Base-by-base conservation (phyloP, 1,139 yeast genomes). In the Geotrichum carabidarum region DNA sequence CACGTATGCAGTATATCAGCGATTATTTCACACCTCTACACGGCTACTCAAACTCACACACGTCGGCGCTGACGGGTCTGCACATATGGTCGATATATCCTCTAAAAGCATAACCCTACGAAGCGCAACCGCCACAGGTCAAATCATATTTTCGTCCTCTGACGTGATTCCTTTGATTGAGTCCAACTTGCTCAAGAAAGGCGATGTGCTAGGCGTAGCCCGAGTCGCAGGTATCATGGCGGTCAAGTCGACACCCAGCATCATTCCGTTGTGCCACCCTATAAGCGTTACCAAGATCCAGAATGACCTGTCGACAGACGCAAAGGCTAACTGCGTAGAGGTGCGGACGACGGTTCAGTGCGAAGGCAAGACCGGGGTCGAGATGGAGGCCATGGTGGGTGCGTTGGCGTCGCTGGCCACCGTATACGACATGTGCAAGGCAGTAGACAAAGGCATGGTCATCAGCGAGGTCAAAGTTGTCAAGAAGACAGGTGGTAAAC, bases 391-490 rank as follows among this genome's bases (percentile, higher is more conserved):
- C 0, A 57, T 78, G 30, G 67, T 72, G 1, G 81, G 81, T 0
- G 75, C 71, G 8, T 68, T 70, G 41, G 68, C 72, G 8, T 67
- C 78, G 0, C 63, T 78, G 45, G 65, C 74, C 35, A 77, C 81
- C 8, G 67, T 78, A n/a, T 78, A 78, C 57, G 82, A 78, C 60
- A 78, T 78, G 82, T 78, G 81, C 61, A 78, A 78, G 60, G 80
- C 81, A 0, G 78, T 76, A n/a, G 82, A 78, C 60, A 71, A 74
- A 60, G 61, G 61, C 31, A 78, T 78, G 80, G 63, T 64, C 2
- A 69, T 78, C 2, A 60, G 63, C 0, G 68, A 68, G 32, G 67
- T 77, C 6, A 63, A 65, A 48, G 78, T 78, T 0, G 58, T 69
- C 8, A 63, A 63, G 22, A 78, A 78, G 58, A 52, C 53, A 2